Conservation (phyloP, 192 early-diverging fungal genomes). For the Umbelopsis isabellina region DNA sequence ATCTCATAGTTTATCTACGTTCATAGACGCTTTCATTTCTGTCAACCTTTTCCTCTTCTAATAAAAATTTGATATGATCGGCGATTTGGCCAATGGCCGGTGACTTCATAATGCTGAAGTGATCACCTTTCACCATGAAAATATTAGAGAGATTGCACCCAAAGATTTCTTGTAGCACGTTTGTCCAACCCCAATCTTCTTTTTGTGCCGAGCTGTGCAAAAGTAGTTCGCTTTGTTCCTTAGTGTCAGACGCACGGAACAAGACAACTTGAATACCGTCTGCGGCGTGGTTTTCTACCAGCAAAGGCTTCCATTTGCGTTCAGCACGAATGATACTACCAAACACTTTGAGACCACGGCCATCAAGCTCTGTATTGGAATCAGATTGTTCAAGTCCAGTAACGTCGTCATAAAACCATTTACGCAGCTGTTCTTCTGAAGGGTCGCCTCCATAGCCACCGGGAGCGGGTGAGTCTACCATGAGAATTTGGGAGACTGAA, state of each 20-base stretch:
- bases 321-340: neutral
- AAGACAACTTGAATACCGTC: neutral
- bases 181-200: neutral
- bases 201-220: neutral
- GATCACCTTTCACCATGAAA: neutral
- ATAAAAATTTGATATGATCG: neutral
- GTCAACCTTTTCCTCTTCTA: neutral
- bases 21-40: neutral
- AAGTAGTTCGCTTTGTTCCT: neutral
- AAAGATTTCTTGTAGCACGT: neutral
- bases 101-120: slow-evolving; percentile 1
- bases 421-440: neutral
- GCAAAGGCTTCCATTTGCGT: neutral
- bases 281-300: neutral
- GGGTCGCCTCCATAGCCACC: slow-evolving; percentile 1
- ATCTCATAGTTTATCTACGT: neutral
- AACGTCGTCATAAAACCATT: neutral
- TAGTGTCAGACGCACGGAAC: neutral
- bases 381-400: neutral
- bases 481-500: neutral
- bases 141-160: neutral
- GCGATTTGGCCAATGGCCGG: neutral
- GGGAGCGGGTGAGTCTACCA: neutral
- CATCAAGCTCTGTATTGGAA: neutral
- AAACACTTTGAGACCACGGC: neutral